Conservation (phyloP, 2,329 filamentous ascomycete species). For the Arthroderma sp. region DNA sequence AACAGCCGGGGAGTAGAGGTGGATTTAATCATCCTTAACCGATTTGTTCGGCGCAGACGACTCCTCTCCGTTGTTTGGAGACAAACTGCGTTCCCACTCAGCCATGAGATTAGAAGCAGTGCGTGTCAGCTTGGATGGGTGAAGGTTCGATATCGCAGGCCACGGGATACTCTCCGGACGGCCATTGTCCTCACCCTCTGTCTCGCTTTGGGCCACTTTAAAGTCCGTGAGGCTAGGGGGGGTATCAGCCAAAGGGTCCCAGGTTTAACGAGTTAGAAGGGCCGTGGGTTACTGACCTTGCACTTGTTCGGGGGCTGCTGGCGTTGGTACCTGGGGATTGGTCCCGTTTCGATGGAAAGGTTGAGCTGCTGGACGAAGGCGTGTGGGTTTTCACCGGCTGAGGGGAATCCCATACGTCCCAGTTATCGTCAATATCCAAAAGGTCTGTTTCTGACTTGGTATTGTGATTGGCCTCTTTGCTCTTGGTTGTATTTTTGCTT, state of each 20-base stretch:
- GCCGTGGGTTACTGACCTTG: constrained; percentile 31
- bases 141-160: constrained; percentile 56
- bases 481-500: constrained; percentile 13
- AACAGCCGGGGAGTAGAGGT: neutral
- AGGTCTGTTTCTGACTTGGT: constrained; percentile 18
- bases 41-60: no score
- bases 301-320: constrained; percentile 41
- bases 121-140: constrained; percentile 63
- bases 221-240: constrained; percentile 26
- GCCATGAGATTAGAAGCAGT: constrained; percentile 78
- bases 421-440: constrained; percentile 37
- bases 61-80: constrained; percentile 22
- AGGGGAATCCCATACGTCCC: constrained; percentile 45
- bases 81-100: constrained; percentile 76
- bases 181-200: constrained; percentile 17
- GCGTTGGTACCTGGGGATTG: constrained; percentile 31
- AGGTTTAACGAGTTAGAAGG: no score
- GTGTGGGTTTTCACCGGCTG: constrained; percentile 25
- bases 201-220: constrained; percentile 14
- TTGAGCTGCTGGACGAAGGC: constrained; percentile 35
- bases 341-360: constrained; percentile 36
- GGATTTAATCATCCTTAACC: neutral
- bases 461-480: constrained; percentile 21
- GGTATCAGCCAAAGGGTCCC: neutral
- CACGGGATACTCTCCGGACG: constrained; percentile 42